Base-by-base conservation (phyloP, 2,329 filamentous ascomycete genomes). In the Neurospora crassa region DNA sequence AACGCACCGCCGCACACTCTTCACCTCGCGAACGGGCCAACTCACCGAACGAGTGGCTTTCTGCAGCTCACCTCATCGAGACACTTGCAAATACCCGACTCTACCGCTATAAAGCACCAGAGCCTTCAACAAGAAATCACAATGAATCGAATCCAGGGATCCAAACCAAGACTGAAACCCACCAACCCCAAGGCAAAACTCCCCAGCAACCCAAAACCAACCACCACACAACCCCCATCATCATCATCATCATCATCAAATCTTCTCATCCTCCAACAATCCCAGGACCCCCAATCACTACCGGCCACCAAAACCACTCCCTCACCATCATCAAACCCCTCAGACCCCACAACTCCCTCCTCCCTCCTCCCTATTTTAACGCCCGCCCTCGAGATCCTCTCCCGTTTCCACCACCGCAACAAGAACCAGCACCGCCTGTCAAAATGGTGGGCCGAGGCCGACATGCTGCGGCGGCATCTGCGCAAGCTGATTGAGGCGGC, bases 391-490 rank as follows among this genome's bases (percentile, higher is more conserved):
- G 79, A 86, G 68, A 81, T 94, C 67, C 88, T 97, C 67, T 85
- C 91, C 77, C 87, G 92, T 75, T 88, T 96, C 76, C 88, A 90
- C 80, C 90, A 93, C 79, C 92, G 94, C 77, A 96, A 97, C 83
- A 91, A 90, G 78, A 98, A 97, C 82, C 95, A 98, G 82, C 95
- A 98, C 80, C 90, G 90, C 70, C 85, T 87, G 73, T 87, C 90
- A 40, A 88, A 89, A 78, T 99, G 95, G 95, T 98, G 92, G 89
- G 79, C 82, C 18, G 88, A 89, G 76, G 88, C 97, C 73, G 86
- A 86, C 70, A 86, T 91, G 74, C 85, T 97, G 74, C 89, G 92
- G 43, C 91, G 92, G 67, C 85, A 89, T 71, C 79, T 91, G 10
- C 81, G 82, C 10, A 85, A 86, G 70, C 82, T 97, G 2, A 68